Evolutionary conservation across 768 basidiomycete species (phyloP), one percentile per base, ranked within the genome.

Genomic region (Agrocybe praecox): DNA sequence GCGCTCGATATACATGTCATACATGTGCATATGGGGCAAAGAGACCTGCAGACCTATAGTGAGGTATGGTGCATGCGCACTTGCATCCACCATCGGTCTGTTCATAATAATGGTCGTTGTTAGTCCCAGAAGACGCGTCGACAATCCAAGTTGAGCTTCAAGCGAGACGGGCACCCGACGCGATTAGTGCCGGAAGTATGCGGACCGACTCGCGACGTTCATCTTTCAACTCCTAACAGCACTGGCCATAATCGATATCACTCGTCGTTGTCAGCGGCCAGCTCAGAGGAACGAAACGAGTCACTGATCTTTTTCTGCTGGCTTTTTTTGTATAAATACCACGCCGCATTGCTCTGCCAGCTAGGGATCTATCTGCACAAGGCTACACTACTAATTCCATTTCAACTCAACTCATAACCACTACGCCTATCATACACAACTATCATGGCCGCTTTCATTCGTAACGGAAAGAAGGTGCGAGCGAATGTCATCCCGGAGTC

Each of bases 391-490:
- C 23, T 6, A 26, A 11, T 23, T 8, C 6, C 14, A 48, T 23
- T 48, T 6, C 1, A 24, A 26, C 22, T n/a, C 29, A 18, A 33
- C 17, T 32, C 48, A 10, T 19, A n/a, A 32, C 32, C n/a, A 49
- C 18, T 29, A 29, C 26, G 5, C 4, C 26, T 29, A 53, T 23
- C 6, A 43, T 26, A 17, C n/a, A n/a, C n/a, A 21, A 15, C 69
- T 72, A 69, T 69, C 75, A 21, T 67, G 36, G 36, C 75, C 46
- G 24, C 56, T 26, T 76, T 78, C 51, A 58, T 73, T 56, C 69
- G 70, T 19, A 67, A 62, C 18, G 74, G 76, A 56, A 78, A 73
- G 61, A 76, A 78, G 65, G 76, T 70, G 58, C 46, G 56, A 19
- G n/a, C 5, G 15, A 22, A 45, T 23, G 3, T 19, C 18, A 5